These are phyloP conservation scores for Podaxis sp. DNA, from an alignment of 768 basidiomycete genomes.

Conservation along the genomic window DNA sequence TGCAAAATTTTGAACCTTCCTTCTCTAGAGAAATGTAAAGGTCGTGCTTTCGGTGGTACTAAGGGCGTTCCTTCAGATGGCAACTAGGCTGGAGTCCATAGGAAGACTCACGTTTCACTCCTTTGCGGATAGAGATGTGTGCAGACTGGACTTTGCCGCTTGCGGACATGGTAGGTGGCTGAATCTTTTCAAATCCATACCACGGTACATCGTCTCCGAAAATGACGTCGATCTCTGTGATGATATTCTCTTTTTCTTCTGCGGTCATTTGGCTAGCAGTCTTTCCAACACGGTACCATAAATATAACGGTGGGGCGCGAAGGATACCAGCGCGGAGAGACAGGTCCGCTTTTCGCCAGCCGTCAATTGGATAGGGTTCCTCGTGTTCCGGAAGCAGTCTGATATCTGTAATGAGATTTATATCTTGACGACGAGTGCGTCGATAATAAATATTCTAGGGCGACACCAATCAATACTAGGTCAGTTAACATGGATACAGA, in stretches of 20 bases:
- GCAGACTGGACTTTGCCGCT: slow-evolving; percentile 48
- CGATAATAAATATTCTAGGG: slow-evolving; percentile 73
- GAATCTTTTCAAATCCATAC: slow-evolving; percentile 81
- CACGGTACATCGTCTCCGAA: slow-evolving; percentile 84
- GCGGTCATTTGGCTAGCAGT: slow-evolving; percentile 59
- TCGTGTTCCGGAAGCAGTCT: slow-evolving; percentile 59
- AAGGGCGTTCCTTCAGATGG: background rate
- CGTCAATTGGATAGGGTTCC: slow-evolving; percentile 42
- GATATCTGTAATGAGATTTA: slow-evolving; percentile 77
- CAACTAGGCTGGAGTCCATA: background rate
- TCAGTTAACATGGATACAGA: background rate
- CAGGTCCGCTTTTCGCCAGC: slow-evolving; percentile 65
- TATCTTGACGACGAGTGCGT: slow-evolving; percentile 78
- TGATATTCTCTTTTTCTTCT: slow-evolving; percentile 57
- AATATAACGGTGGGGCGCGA: slow-evolving; percentile 53
- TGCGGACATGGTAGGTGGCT: slow-evolving; percentile 54
- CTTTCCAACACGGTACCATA: slow-evolving; percentile 82
- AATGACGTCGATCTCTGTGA: slow-evolving; percentile 91
- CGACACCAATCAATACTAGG: background rate
- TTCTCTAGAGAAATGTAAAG: slow-evolving; percentile 77
- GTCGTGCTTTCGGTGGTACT: slow-evolving; percentile 73
- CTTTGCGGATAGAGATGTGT: slow-evolving; percentile 67
- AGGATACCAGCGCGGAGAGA: slow-evolving; percentile 68
- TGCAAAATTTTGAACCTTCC: slow-evolving; percentile 90
- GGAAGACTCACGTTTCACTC: slow-evolving; percentile 62